These are phyloP conservation scores for Oryza australiensis DNA, from an alignment of 176 grass and related monocot species.

Conservation along the genomic window DNA sequence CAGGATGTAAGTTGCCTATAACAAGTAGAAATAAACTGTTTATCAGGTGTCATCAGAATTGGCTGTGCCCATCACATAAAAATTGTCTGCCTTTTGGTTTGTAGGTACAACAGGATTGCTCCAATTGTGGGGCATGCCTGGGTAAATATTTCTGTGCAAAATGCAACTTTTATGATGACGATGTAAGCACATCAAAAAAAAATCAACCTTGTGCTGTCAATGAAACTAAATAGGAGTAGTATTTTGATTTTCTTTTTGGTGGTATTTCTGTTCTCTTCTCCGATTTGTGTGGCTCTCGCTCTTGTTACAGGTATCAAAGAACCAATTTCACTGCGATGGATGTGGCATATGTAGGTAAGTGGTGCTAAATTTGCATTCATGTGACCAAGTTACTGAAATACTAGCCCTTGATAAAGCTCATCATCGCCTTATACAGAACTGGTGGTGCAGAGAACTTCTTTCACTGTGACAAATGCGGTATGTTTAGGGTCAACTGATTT, in stretches of 20 bases:
- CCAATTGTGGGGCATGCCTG: conserved; percentile 55
- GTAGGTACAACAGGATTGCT: conserved; percentile 67
- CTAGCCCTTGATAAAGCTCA: neutral
- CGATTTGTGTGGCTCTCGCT: neutral
- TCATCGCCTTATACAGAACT: conserved; percentile 29
- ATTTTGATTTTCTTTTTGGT: neutral
- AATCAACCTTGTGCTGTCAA: neutral
- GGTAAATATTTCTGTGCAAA: conserved; percentile 69
- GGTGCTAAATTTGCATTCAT: neutral
- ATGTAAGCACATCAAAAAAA: conserved; percentile 43
- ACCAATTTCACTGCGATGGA: conserved; percentile 71
- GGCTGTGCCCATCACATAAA: neutral
- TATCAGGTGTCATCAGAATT: neutral
- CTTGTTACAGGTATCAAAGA: conserved; percentile 59
- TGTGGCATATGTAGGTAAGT: conserved; percentile 78
- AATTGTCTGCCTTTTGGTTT: neutral
- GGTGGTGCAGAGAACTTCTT: conserved; percentile 71
- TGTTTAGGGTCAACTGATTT: neutral
- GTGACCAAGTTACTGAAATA: neutral
- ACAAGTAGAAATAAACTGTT: neutral
- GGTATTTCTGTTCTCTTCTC: conserved; percentile 20
- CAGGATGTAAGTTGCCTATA: conserved; percentile 60
- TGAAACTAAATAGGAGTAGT: neutral
- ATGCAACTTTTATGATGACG: conserved; percentile 85
- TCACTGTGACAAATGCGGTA: conserved; percentile 70